Conservation (phyloP, 306 rosid genomes). For the Gastrolobium villosum region DNA sequence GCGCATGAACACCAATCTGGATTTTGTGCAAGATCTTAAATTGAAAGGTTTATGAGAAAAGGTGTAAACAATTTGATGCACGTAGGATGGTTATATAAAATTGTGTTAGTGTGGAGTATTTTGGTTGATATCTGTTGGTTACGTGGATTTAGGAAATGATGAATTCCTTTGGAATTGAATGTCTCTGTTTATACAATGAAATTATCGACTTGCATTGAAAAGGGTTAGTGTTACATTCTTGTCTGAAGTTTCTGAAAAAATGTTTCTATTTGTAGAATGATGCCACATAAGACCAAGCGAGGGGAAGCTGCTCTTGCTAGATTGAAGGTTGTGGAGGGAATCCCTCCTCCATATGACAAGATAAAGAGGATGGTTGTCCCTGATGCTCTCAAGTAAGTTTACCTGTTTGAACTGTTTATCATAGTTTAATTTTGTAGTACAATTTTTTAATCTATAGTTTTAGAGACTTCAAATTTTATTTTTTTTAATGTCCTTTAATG, state of each 20-base stretch:
- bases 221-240: background rate
- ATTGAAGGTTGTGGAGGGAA: slow-evolving; percentile 66
- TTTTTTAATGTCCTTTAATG: background rate
- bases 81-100: background rate
- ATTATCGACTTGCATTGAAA: background rate
- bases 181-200: background rate
- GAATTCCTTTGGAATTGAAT: background rate
- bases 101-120: too few relatives aligned
- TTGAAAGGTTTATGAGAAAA: background rate
- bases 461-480: background rate
- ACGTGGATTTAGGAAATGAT: background rate
- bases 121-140: background rate
- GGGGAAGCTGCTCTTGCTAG: slow-evolving; percentile 67
- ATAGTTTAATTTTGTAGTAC: background rate
- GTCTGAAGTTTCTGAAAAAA: background rate
- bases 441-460: background rate
- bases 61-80: too few relatives aligned
- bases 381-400: slow-evolving; percentile 67
- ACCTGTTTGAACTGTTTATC: background rate
- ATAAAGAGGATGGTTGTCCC: slow-evolving; percentile 66
- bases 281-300: slow-evolving; percentile 66
- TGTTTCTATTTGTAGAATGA: slow-evolving; percentile 51
- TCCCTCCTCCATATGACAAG: slow-evolving; percentile 66
- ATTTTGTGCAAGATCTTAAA: background rate
- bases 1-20: too few relatives aligned